phyloP scores from a whole-genome alignment of 495 filamentous ascomycete genomes.

The Lophiotrema nucula region DNA sequence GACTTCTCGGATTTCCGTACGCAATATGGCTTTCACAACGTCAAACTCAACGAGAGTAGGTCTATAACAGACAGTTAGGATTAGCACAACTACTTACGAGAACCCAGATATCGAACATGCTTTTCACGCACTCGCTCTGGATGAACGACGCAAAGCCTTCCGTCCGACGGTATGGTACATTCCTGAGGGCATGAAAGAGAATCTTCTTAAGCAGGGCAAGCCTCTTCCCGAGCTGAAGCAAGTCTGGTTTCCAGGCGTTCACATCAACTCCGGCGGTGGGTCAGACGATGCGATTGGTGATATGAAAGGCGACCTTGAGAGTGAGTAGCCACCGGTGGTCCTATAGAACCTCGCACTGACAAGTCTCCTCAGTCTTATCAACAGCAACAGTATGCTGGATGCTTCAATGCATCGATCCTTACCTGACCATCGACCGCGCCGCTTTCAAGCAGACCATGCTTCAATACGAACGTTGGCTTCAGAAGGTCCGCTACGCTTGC shows the following conservation, averaged over 20 bases:
- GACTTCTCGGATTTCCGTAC: slow-evolving; percentile 13
- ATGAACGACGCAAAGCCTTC: slow-evolving; percentile 55
- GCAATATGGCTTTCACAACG: slow-evolving; percentile 31
- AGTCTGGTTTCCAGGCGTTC: slow-evolving; percentile 58
- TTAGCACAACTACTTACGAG: too few relatives aligned
- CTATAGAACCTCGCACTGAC: background rate
- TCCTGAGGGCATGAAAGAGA: slow-evolving; percentile 31
- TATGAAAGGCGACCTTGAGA: slow-evolving; percentile 26
- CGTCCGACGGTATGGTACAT: slow-evolving; percentile 55
- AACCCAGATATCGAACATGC: slow-evolving; percentile 56
- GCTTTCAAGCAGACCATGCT: slow-evolving; percentile 8
- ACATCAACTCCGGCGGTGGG: slow-evolving; percentile 55
- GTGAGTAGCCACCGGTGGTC: slow-evolving; percentile 7
- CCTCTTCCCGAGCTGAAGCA: slow-evolving; percentile 43
- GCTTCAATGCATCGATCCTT: slow-evolving; percentile 27
- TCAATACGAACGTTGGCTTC: slow-evolving; percentile 21
- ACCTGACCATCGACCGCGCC: slow-evolving; percentile 23
- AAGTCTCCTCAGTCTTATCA: slow-evolving; percentile 9
- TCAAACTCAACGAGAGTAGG: slow-evolving; percentile 26
- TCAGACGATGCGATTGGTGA: slow-evolving; percentile 16
- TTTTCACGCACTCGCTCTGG: slow-evolving; percentile 60
- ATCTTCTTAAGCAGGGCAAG: slow-evolving; percentile 26
- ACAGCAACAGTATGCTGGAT: slow-evolving; percentile 27
- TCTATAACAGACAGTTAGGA: background rate
- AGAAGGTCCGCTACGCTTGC: slow-evolving; percentile 16